Evolutionary conservation across 306 rosid species (phyloP).

Genomic region (Oxytropis ochrocephala): DNA sequence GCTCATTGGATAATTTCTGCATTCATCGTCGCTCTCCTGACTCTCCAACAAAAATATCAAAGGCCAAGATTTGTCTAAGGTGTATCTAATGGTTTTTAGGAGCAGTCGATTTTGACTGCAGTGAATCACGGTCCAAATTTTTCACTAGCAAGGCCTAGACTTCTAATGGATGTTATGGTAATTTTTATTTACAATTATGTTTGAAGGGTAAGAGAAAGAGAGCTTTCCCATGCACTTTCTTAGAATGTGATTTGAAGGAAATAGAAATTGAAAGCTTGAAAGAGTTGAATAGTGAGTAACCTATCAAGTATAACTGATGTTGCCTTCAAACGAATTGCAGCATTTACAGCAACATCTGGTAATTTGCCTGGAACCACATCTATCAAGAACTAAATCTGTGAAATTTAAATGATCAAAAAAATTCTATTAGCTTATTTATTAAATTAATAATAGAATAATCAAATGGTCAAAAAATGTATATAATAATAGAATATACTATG

Average conservation of each 20-base stretch:
- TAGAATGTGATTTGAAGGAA: neutral
- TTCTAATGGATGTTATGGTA: too few relatives aligned
- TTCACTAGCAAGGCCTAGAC: too few relatives aligned
- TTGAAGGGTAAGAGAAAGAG: neutral
- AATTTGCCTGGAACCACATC: conserved; percentile 40
- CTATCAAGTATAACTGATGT: conserved; percentile 66
- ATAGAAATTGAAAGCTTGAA: neutral
- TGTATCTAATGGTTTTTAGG: too few relatives aligned
- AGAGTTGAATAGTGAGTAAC: conserved; percentile 30
- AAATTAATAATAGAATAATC: too few relatives aligned
- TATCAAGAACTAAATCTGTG: conserved; percentile 43
- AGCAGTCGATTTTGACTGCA: too few relatives aligned
- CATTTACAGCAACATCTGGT: conserved; percentile 40
- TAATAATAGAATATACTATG: neutral
- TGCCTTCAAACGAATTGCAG: conserved; percentile 29
- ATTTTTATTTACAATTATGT: neutral
- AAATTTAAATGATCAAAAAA: neutral
- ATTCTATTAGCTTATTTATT: neutral
- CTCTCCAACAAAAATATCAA: too few relatives aligned
- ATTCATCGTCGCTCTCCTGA: too few relatives aligned
- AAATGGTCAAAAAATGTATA: too few relatives aligned
- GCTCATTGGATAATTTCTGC: too few relatives aligned
- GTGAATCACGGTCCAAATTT: too few relatives aligned
- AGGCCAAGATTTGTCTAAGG: too few relatives aligned
- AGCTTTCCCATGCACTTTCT: neutral